Evolutionary conservation across 2,329 filamentous ascomycete species (phyloP).

Genomic region (Pezicula radicicola): DNA sequence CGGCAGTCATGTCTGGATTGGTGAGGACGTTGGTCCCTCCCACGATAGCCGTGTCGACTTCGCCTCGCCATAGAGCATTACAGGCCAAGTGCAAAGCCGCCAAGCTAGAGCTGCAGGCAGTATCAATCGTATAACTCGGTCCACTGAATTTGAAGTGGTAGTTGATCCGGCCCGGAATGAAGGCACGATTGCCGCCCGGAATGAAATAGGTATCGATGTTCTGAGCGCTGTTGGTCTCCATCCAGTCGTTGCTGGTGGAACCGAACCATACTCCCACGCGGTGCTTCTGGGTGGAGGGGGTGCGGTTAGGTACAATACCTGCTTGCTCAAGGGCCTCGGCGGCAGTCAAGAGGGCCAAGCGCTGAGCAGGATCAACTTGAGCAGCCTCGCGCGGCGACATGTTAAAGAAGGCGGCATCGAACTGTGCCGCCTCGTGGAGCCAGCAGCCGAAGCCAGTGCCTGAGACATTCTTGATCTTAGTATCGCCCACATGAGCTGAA

Average conservation of each 20-base stretch:
- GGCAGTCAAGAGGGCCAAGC: constrained; percentile 69
- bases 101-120: constrained; percentile 54
- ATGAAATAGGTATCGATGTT: constrained; percentile 9
- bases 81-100: constrained; percentile 51
- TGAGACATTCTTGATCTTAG: constrained; percentile 70
- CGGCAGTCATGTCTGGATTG: constrained; percentile 13
- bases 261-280: constrained; percentile 16
- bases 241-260: constrained; percentile 14
- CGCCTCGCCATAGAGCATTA: constrained; percentile 11
- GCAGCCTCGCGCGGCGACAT: constrained; percentile 77
- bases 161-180: constrained; percentile 23
- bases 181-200: constrained; percentile 11
- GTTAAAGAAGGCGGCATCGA: constrained; percentile 78
- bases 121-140: constrained; percentile 23
- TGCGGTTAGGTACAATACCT: constrained; percentile 52
- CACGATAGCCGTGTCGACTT: constrained; percentile 12
- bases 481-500: constrained; percentile 65
- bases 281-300: constrained; percentile 35
- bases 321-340: constrained; percentile 79
- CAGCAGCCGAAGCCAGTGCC: constrained; percentile 72
- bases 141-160: constrained; percentile 19
- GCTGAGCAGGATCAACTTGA: constrained; percentile 76
- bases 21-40: constrained; percentile 16
- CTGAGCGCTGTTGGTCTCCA: constrained; percentile 13
- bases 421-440: constrained; percentile 65